phyloP scores from a whole-genome alignment of 2,329 filamentous ascomycete genomes.

The Pyrenophora seminiperda region DNA sequence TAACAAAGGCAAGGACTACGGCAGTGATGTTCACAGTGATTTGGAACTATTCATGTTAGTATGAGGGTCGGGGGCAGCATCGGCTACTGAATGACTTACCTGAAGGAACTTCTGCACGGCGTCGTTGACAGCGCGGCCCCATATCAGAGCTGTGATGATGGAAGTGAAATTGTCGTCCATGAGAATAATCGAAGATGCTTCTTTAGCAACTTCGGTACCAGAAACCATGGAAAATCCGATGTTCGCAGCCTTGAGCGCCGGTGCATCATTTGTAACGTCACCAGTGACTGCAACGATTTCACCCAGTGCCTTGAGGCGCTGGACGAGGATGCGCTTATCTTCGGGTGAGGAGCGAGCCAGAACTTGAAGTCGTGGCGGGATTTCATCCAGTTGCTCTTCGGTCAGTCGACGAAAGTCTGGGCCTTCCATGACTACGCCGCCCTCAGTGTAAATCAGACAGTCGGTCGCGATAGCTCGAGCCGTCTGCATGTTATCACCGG shows the following conservation, averaged over 20 bases:
- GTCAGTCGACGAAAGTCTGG: slow-evolving; percentile 87
- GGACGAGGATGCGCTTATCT: slow-evolving; percentile 94
- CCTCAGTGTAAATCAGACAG: slow-evolving; percentile 83
- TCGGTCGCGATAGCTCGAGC: slow-evolving; percentile 95
- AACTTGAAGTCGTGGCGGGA: slow-evolving; percentile 79
- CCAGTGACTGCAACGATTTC: slow-evolving; percentile 98
- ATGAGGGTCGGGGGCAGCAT: background rate
- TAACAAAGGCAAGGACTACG: slow-evolving; percentile 96
- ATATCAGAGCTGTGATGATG: slow-evolving; percentile 91
- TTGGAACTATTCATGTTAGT: slow-evolving; percentile 63
- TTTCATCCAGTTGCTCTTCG: slow-evolving; percentile 75
- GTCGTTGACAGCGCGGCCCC: slow-evolving; percentile 95
- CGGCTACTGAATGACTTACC: slow-evolving; percentile 42
- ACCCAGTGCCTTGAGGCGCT: slow-evolving; percentile 84
- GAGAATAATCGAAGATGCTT: slow-evolving; percentile 96
- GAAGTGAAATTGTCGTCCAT: slow-evolving; percentile 98
- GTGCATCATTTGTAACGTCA: slow-evolving; percentile 96
- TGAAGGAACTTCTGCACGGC: slow-evolving; percentile 98
- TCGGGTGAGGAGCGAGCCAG: slow-evolving; percentile 95
- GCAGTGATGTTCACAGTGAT: slow-evolving; percentile 99
- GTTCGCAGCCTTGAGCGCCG: slow-evolving; percentile 94
- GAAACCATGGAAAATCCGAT: slow-evolving; percentile 97
- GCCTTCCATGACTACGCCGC: slow-evolving; percentile 81
- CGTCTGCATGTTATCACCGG: slow-evolving; percentile 94
- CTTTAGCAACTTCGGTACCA: slow-evolving; percentile 92